phyloP scores from a whole-genome alignment of 2,329 filamentous ascomycete genomes.

The Ophiognomonia clavigignenti-juglandacearum region DNA sequence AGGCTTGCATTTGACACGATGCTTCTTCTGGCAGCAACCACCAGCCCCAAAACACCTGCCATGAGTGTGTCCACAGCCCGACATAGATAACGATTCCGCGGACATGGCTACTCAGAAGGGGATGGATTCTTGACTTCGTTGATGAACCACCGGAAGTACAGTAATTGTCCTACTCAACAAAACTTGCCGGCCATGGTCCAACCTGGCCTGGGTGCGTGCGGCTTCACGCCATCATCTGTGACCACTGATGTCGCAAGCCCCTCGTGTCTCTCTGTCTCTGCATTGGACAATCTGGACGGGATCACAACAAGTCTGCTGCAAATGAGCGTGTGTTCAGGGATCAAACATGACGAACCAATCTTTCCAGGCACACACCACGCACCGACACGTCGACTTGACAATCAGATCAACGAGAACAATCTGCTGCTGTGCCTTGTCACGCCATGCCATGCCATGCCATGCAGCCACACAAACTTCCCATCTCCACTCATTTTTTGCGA shows the following conservation, averaged over 20 bases:
- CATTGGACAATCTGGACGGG: slow-evolving; percentile 6
- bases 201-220: no score
- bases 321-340: no score
- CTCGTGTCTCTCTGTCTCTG: not conserved
- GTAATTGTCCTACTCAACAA: no score
- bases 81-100: not conserved
- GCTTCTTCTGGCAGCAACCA: not conserved
- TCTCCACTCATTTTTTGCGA: not conserved
- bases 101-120: slow-evolving; percentile 2
- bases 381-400: slow-evolving; percentile 6
- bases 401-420: slow-evolving; percentile 3
- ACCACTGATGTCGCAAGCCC: not conserved
- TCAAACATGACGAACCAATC: slow-evolving; percentile 7
- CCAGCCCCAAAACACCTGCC: slow-evolving; percentile 3
- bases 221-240: not conserved
- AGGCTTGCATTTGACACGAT: no score
- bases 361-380: slow-evolving; percentile 7
- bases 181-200: not conserved
- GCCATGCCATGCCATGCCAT: no score
- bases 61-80: not conserved
- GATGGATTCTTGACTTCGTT: slow-evolving; percentile 4
- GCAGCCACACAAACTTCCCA: slow-evolving; percentile 12
- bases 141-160: not conserved
- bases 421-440: not conserved
- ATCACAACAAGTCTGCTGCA: no score